Percentiles rank a stretch among this genome's conserved stretches.
Evolutionary conservation across 2,329 filamentous ascomycete species (phyloP).

Genomic region (Neodidymelliopsis sp.): DNA sequence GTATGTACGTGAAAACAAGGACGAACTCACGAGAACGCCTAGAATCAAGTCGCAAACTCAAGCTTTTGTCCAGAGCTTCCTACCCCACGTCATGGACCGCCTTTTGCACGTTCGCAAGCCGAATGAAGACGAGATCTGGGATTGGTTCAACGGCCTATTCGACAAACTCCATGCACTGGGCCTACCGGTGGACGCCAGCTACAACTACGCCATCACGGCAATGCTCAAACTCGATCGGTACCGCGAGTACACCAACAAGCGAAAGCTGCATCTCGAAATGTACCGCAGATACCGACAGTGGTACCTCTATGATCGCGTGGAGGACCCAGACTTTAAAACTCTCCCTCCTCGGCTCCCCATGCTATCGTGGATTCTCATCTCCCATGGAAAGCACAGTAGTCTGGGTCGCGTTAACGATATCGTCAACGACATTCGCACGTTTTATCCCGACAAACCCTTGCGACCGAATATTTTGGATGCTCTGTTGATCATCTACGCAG

Average conservation of each 20-base stretch:
- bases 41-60: slow-evolving; percentile 17
- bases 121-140: slow-evolving; percentile 37
- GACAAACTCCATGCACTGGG: slow-evolving; percentile 26
- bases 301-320: slow-evolving; percentile 22
- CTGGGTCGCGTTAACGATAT: slow-evolving; percentile 27
- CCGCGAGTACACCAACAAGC: slow-evolving; percentile 34
- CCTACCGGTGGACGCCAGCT: slow-evolving; percentile 30
- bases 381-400: slow-evolving; percentile 31
- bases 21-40: slow-evolving; percentile 27
- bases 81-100: slow-evolving; percentile 38
- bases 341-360: slow-evolving; percentile 25
- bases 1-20: slow-evolving; percentile 32
- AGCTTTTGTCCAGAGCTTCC: slow-evolving; percentile 37
- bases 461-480: slow-evolving; percentile 27
- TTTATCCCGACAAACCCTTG: slow-evolving; percentile 32
- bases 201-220: slow-evolving; percentile 35
- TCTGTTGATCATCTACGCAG: slow-evolving; percentile 42
- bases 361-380: slow-evolving; percentile 32
- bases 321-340: slow-evolving; percentile 4
- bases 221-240: slow-evolving; percentile 41
- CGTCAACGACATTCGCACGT: slow-evolving; percentile 36
- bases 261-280: slow-evolving; percentile 35
- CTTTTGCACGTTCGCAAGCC: slow-evolving; percentile 26
- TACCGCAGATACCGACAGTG: slow-evolving; percentile 35
- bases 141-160: slow-evolving; percentile 38